Evolutionary conservation across 2,329 filamentous ascomycete species (phyloP), one percentile per base, ranked within the genome.

Genomic region (Phialophora verrucosa): DNA sequence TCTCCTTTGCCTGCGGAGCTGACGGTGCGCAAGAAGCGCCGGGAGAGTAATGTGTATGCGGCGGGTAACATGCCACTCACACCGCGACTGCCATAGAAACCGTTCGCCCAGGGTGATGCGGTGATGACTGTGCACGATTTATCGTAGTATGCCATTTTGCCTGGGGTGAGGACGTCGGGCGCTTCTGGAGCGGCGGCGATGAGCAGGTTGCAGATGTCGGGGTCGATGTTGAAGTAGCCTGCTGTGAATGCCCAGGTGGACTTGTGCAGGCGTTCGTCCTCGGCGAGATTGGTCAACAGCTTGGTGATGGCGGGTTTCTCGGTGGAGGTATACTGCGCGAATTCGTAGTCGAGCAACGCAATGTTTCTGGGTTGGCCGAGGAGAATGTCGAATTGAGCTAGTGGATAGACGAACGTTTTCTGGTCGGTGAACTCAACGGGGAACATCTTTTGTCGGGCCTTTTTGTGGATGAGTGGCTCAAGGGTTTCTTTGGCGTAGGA

Each of bases 141-240:
- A 20, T 76, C 76, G 10, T 75, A 74, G 20, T 27, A 51, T 51
- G 72, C 70, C 23, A 60, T 54, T 32, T 54, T 63, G 25, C 62
- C 72, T 10, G 70, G 69, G 8, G 51, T 51, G 25, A 67, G 44
- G 57, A 51, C 61, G 1, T 25, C 54, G 23, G 54, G 49, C 2
- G 73, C 69, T 27, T 74, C 70, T n/a, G 75, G 69, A 11, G 80
- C 78, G 0, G 88, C 85, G 6, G 85, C 83, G 35, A 99, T 87
- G 0, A 99, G 83, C 0, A 97, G 85, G 47, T 89, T 86, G 2
- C 91, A 93, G 23, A 98, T 86, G 3, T 89, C 88, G 0, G 93
- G 90, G 6, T 93, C 93, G 63, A 96, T 96, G 81, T 99, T 99
- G 82, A 99, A 99, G 81, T 99, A 99, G 60, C 95, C 95, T 0